Conservation (phyloP, 257 asterid genomes). For the Primulina tabacum region DNA sequence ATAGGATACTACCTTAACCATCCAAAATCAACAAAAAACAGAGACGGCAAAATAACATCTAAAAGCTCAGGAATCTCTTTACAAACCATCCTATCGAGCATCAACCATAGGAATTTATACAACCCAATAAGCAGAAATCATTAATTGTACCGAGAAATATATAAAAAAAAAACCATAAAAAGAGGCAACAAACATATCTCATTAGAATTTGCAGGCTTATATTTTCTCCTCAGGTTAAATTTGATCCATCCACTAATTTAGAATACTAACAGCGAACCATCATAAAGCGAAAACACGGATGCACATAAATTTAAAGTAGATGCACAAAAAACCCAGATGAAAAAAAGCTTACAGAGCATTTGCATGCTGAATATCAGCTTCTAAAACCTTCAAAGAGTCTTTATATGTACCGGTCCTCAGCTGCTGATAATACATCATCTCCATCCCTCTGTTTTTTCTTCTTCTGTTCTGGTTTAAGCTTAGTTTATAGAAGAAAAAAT, state of each 20-base stretch:
- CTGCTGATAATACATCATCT: conserved; percentile 69
- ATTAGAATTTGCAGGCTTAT: conserved; percentile 10
- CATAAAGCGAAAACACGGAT: background rate
- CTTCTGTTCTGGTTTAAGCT: conserved; percentile 12
- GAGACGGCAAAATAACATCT: conserved; percentile 25
- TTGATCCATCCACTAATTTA: conserved; percentile 14
- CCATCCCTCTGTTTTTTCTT: conserved; percentile 35
- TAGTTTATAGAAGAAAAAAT: conserved; percentile 16
- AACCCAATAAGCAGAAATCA: conserved; percentile 13
- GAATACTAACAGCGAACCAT: conserved; percentile 8
- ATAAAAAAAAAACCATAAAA: conserved; percentile 11
- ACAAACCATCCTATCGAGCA: background rate
- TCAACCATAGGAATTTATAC: conserved; percentile 6
- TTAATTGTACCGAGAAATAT: background rate
- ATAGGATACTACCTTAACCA: background rate
- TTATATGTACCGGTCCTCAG: conserved; percentile 55
- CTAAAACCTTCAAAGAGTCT: conserved; percentile 69
- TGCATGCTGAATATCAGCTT: conserved; percentile 79
- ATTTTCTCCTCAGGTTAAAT: conserved; percentile 9
- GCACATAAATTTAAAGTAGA: background rate
- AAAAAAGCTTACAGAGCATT: conserved; percentile 64
- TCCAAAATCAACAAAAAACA: background rate
- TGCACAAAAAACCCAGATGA: conserved; percentile 20
- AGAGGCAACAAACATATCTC: background rate
- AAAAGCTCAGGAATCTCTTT: background rate